A percentile compares a stretch with the other conserved stretches of the same genome.
Evolutionary conservation across 108 stramenopile genomes (phyloP).

Genomic region (Epithemia pelagica): DNA sequence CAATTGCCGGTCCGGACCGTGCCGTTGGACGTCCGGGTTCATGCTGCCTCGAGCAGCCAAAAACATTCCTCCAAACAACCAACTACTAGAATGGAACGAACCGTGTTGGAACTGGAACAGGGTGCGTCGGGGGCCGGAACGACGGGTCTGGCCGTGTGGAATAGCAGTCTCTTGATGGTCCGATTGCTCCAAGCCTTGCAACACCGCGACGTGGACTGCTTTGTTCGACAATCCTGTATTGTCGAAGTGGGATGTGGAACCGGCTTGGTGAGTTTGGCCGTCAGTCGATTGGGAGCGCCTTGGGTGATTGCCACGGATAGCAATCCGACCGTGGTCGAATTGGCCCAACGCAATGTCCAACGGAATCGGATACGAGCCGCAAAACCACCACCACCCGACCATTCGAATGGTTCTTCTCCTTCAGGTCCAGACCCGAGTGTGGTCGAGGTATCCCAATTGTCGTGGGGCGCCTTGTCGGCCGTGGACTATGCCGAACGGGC

Average conservation of each 20-base stretch:
- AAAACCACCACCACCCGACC: not conserved
- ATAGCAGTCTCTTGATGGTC: constrained; percentile 53
- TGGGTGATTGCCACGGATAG: constrained; percentile 66
- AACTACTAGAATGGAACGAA: not conserved
- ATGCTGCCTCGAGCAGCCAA: not conserved
- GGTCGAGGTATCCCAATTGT: constrained; percentile 21
- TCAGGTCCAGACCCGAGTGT: too few relatives aligned
- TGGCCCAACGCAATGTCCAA: constrained; percentile 25
- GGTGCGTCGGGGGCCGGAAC: constrained; percentile 24
- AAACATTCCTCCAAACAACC: constrained; percentile 1
- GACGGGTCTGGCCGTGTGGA: constrained; percentile 64
- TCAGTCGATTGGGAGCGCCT: constrained; percentile 26
- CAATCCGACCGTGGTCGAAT: constrained; percentile 49
- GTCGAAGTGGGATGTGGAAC: constrained; percentile 78
- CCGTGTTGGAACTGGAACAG: constrained; percentile 19
- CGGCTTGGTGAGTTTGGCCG: constrained; percentile 55
- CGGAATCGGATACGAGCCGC: constrained; percentile 33
- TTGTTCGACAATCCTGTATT: constrained; percentile 9
- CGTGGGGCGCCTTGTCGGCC: constrained; percentile 54
- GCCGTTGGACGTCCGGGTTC: constrained; percentile 11
- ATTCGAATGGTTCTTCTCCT: not conserved
- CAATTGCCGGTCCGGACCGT: constrained; percentile 29
- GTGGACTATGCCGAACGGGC: constrained; percentile 39
- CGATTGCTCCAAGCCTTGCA: constrained; percentile 55
- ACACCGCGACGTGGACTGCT: not conserved